phyloP scores from a whole-genome alignment of 1,284 basidiomycete genomes.

The Leccinum pachyderme region DNA sequence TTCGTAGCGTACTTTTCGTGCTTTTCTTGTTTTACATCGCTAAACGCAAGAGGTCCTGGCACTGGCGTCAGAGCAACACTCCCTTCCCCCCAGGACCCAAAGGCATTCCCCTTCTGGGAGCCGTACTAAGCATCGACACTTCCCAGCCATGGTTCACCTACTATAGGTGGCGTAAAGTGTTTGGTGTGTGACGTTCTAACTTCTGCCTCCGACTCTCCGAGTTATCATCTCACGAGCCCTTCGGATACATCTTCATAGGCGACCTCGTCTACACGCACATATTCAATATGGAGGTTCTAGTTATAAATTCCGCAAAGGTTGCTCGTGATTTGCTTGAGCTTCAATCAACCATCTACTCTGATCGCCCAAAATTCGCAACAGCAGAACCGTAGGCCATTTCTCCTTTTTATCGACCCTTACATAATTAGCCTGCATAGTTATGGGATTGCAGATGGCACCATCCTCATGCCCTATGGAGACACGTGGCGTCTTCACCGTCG shows the following conservation, averaged over 20 bases:
- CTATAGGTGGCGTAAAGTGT: slow-evolving; percentile 25
- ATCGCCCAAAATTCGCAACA: slow-evolving; percentile 25
- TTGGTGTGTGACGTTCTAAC: slow-evolving; percentile 11
- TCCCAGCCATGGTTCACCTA: slow-evolving; percentile 29
- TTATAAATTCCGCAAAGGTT: slow-evolving; percentile 27
- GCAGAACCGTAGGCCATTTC: slow-evolving; percentile 12
- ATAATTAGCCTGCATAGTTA: slow-evolving; percentile 17
- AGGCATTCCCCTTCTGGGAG: slow-evolving; percentile 25
- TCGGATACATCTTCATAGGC: slow-evolving; percentile 12
- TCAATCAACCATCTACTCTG: slow-evolving; percentile 28
- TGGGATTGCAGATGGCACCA: slow-evolving; percentile 23
- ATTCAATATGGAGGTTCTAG: slow-evolving; percentile 23
- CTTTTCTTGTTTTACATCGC: slow-evolving; percentile 17
- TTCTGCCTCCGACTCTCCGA: background rate
- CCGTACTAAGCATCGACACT: slow-evolving; percentile 19
- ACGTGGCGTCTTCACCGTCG: slow-evolving; percentile 31
- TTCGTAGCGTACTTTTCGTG: slow-evolving; percentile 11
- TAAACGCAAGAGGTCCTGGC: background rate
- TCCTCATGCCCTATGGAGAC: slow-evolving; percentile 29
- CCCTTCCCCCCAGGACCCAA: slow-evolving; percentile 28
- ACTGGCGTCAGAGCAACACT: background rate
- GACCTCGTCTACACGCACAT: slow-evolving; percentile 23
- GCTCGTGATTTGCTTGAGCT: slow-evolving; percentile 24
- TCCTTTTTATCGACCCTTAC: background rate
- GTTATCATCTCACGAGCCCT: background rate